Base-by-base conservation (phyloP, 108 stramenopile genomes). In the Skeletonema menzelii region DNA sequence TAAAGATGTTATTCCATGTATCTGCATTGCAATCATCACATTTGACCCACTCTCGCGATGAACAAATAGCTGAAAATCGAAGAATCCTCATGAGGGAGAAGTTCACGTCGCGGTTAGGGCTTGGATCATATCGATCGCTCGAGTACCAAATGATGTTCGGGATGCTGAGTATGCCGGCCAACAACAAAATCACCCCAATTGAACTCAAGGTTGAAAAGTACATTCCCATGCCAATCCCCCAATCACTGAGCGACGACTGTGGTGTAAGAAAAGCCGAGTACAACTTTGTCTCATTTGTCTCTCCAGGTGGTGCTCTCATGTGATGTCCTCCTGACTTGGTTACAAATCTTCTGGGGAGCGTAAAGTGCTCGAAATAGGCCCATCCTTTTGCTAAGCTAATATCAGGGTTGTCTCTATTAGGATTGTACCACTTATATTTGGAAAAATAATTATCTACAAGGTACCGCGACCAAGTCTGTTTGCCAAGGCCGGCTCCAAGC, bases 291-390 rank as follows among this genome's bases (percentile, higher is more conserved):
- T 62, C 38, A 5, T 67, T 15, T 17, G 70, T 37, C 56, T 90
- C 86, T 27, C 89, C 89, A 3, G 87, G 87, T 46, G 87, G 88
- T 3, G 89, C 88, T 8, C 85, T 69, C 28, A 77, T 78, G 34
- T 72, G 56, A 11, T 64, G 70, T 2, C 82, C 71, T 5, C 59
- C 24, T 3, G 57, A 46, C 8, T 72, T 67, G 0, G 73, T 77
- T 22, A 20, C 28, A 65, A 87, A 70, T 26, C 79, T 80, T 8
- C 91, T 74, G n/a, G 91, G 86, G 1, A 93, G 73, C 5, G 89
- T 93, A 31, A 88, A 73, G 58, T 88, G 87, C 55, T 93, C 88
- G 59, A 84, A 90, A 75, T 78, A 90, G 0, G 82, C 86, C 82
- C 86, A 89, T 11, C 88, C 88, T 65, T 83, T 78, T 15, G 67